These are phyloP conservation scores for Erodium moschatum DNA, from an alignment of 441 rosid species.

Conservation along the genomic window DNA sequence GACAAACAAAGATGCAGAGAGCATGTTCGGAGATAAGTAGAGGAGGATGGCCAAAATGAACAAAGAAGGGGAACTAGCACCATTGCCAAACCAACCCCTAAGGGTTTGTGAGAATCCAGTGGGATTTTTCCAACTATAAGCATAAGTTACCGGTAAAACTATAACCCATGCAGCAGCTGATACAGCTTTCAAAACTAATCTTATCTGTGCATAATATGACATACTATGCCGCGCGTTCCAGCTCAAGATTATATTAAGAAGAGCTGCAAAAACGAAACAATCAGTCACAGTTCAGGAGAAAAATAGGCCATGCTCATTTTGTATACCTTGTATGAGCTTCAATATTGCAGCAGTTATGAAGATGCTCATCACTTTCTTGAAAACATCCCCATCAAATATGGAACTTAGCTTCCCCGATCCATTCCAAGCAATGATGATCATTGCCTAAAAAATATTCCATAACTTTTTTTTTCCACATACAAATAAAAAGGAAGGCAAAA, in stretches of 20 bases:
- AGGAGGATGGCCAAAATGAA: slow-evolving; percentile 74
- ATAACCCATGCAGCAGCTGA: slow-evolving; percentile 97
- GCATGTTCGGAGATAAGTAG: slow-evolving; percentile 89
- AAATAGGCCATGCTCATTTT: too few species aligned
- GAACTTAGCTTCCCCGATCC: slow-evolving; percentile 48
- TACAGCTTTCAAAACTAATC: slow-evolving; percentile 85
- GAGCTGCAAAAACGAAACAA: slow-evolving; percentile 46
- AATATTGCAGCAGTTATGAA: slow-evolving; percentile 94
- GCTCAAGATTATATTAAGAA: slow-evolving; percentile 83
- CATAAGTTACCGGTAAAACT: slow-evolving; percentile 83
- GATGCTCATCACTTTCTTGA: slow-evolving; percentile 76
- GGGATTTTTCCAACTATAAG: slow-evolving; percentile 79
- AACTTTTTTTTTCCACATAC: background rate
- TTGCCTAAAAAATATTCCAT: slow-evolving; percentile 40
- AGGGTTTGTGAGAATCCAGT: slow-evolving; percentile 86
- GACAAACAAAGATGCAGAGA: slow-evolving; percentile 70
- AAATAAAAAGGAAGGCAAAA: slow-evolving; percentile 14
- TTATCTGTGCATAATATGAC: slow-evolving; percentile 86
- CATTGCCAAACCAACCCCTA: slow-evolving; percentile 82
- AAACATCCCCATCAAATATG: slow-evolving; percentile 45
- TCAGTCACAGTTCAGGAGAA: background rate
- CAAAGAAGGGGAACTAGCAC: slow-evolving; percentile 62
- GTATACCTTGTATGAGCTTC: slow-evolving; percentile 83
- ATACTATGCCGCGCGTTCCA: slow-evolving; percentile 81
- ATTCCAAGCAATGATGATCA: slow-evolving; percentile 96